These are phyloP conservation scores for Meripilus lineatus DNA, from an alignment of 1,284 basidiomycete species.

Conservation along the genomic window DNA sequence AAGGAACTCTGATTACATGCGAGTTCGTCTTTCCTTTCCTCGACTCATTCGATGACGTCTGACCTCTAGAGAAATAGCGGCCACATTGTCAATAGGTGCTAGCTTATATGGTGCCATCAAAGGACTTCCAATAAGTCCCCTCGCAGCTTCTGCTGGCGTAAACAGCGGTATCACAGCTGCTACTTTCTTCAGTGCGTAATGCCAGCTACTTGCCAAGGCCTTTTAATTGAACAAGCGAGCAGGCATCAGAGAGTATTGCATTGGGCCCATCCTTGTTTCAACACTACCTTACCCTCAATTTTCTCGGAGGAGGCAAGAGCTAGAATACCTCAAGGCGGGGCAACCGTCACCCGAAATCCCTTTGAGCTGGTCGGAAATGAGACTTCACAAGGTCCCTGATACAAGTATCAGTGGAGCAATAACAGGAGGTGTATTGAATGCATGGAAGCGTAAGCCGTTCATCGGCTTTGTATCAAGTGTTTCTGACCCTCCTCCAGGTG, in stretches of 20 bases:
- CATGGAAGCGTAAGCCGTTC: constrained; percentile 37
- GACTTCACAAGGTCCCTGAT: constrained; percentile 55
- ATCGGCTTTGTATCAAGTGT: background rate
- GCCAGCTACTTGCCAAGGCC: background rate
- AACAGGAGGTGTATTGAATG: constrained; percentile 49
- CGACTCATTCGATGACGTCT: background rate
- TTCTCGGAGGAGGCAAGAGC: constrained; percentile 33
- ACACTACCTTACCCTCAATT: constrained; percentile 28
- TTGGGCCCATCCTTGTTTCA: constrained; percentile 49
- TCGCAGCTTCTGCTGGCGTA: constrained; percentile 49
- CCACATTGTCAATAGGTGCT: constrained; percentile 34
- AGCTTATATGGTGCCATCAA: constrained; percentile 50
- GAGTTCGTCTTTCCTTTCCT: constrained; percentile 52
- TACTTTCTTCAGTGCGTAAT: constrained; percentile 68
- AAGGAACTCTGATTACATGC: constrained; percentile 63
- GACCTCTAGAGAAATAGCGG: constrained; percentile 18
- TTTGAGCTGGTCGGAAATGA: constrained; percentile 44
- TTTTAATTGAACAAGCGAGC: background rate
- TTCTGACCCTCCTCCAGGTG: constrained; percentile 28
- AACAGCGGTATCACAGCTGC: constrained; percentile 65
- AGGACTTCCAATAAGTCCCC: constrained; percentile 34
- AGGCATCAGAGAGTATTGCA: constrained; percentile 65
- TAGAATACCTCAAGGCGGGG: constrained; percentile 22
- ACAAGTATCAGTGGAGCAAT: constrained; percentile 58
- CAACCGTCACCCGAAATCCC: constrained; percentile 7